A percentile compares a stretch with the other conserved stretches of the same genome.
phyloP scores from a whole-genome alignment of 1,139 yeast species.

The Nakaseomyces bracarensis region DNA sequence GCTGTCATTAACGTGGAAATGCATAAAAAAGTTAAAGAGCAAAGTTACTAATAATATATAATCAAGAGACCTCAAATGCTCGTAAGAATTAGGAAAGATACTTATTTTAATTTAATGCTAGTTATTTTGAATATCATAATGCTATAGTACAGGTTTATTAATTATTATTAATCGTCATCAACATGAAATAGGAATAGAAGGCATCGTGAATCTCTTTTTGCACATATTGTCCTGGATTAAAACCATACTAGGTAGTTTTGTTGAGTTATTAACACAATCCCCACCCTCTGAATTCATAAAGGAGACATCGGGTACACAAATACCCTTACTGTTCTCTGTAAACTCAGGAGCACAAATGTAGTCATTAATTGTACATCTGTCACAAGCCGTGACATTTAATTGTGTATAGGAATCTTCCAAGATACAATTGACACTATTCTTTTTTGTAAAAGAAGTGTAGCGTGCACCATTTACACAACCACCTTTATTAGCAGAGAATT shows the following conservation, averaged over 20 bases:
- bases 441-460: slow-evolving; percentile 61
- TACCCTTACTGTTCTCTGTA: slow-evolving; percentile 35
- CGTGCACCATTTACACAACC: slow-evolving; percentile 67
- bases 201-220: slow-evolving; percentile 20
- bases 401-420: slow-evolving; percentile 55
- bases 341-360: slow-evolving; percentile 69
- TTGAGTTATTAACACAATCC: slow-evolving; percentile 22
- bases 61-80: too few relatives aligned
- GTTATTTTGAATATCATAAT: too few relatives aligned
- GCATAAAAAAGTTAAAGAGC: too few relatives aligned
- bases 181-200: slow-evolving; percentile 30
- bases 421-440: slow-evolving; percentile 59
- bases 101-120: too few relatives aligned
- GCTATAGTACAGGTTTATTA: too few relatives aligned
- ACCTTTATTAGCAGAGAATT: slow-evolving; percentile 48
- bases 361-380: slow-evolving; percentile 52
- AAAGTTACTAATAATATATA: too few relatives aligned
- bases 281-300: slow-evolving; percentile 8
- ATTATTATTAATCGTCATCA: too few relatives aligned
- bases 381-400: slow-evolving; percentile 49
- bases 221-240: slow-evolving; percentile 47
- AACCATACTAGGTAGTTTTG: slow-evolving; percentile 22
- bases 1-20: too few relatives aligned
- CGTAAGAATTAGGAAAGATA: too few relatives aligned
- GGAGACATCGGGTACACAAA: slow-evolving; percentile 49